phyloP scores from a whole-genome alignment of 257 asterid genomes.

The Solanum raphanifolium region DNA sequence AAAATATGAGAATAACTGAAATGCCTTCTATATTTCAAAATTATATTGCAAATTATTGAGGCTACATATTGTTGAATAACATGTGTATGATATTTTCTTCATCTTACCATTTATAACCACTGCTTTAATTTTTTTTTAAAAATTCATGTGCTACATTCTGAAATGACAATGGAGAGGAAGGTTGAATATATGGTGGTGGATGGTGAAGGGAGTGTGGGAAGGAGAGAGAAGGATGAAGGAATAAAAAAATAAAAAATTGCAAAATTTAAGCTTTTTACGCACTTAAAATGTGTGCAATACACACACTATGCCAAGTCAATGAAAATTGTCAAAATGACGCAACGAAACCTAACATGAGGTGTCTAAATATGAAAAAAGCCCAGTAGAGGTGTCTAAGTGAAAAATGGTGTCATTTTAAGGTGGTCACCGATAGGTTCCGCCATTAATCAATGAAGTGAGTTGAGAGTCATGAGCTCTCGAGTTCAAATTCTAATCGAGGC shows the following conservation, averaged over 20 bases:
- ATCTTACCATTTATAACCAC: not conserved
- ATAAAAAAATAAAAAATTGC: too few relatives aligned
- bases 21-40: not conserved
- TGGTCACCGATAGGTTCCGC: too few relatives aligned
- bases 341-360: too few relatives aligned
- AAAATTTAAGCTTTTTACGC: not conserved
- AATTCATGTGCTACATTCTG: not conserved
- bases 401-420: too few relatives aligned
- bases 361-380: too few relatives aligned
- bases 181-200: not conserved
- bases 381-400: too few relatives aligned
- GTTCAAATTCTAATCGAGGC: not conserved
- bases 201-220: not conserved
- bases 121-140: accelerated
- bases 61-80: not conserved
- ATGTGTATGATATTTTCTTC: not conserved
- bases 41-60: not conserved
- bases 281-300: not conserved
- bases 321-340: too few relatives aligned
- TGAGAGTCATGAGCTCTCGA: not conserved
- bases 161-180: not conserved
- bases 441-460: not conserved
- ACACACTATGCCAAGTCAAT: not conserved
- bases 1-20: not conserved
- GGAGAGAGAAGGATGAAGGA: not conserved